Conservation (phyloP, 2,329 filamentous ascomycete species). For the Aureobasidium sp. region DNA sequence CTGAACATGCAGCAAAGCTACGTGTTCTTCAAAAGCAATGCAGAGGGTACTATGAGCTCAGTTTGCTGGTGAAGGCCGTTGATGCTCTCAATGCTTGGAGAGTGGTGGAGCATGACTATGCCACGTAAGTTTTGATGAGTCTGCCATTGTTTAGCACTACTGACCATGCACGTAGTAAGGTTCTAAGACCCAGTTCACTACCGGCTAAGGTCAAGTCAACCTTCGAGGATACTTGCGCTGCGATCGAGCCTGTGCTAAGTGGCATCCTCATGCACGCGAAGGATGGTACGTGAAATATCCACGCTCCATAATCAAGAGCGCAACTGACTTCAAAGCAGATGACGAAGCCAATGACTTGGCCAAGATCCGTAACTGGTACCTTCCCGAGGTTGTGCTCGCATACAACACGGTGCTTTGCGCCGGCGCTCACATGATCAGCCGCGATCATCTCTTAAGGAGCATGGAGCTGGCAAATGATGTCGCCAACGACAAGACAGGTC, state of each 20-base stretch:
- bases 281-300: slow-evolving; percentile 20
- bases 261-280: slow-evolving; percentile 26
- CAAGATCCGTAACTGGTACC: slow-evolving; percentile 65
- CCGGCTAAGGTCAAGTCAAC: slow-evolving; percentile 30
- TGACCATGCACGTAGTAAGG: slow-evolving; percentile 11
- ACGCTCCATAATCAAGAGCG: neutral
- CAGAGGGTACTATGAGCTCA: slow-evolving; percentile 37
- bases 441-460: slow-evolving; percentile 71
- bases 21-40: slow-evolving; percentile 24
- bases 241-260: slow-evolving; percentile 32
- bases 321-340: slow-evolving; percentile 17
- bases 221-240: slow-evolving; percentile 33
- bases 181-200: slow-evolving; percentile 20
- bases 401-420: slow-evolving; percentile 78
- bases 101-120: slow-evolving; percentile 34
- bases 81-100: slow-evolving; percentile 39
- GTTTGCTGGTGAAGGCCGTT: slow-evolving; percentile 37
- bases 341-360: slow-evolving; percentile 54
- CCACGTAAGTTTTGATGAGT: slow-evolving; percentile 16
- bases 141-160: neutral
- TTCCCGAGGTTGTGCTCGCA: slow-evolving; percentile 78
- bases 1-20: slow-evolving; percentile 20
- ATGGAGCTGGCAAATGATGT: slow-evolving; percentile 78
- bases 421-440: slow-evolving; percentile 64
- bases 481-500: slow-evolving; percentile 39